Evolutionary conservation across 331 rosid genomes (phyloP), one percentile per base, ranked within the genome.

Genomic region (Malus hybrid): DNA sequence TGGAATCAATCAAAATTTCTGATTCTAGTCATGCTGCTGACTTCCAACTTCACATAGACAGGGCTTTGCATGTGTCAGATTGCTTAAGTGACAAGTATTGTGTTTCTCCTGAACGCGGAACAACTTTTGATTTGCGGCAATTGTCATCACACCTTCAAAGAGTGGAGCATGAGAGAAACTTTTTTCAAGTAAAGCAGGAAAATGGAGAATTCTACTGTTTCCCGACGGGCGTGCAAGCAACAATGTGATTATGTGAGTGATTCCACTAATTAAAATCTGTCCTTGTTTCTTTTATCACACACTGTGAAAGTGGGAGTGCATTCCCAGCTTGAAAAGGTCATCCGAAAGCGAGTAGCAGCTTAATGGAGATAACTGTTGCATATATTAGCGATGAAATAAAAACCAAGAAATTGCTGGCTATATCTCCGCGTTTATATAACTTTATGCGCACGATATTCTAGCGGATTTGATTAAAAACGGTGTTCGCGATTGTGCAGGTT

Each of bases 91-190:
- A 71, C 71, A 83, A 86, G 77, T 81, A 70, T 70, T 14, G 69
- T 65, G 52, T 67, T 60, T 66, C 87, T 31, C 69, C 77, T 4
- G 88, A 89, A 79, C 56, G 67, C 70, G 93, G 86, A 71, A 56
- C 83, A 6, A 85, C 86, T 2, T 88, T 90, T 73, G 85, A 92
- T 76, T 74, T 90, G 76, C 84, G 84, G 70, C 96, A 92, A 34
- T 71, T 92, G 80, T 90, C 97, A 61, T 86, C 93, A 31, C 89
- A 92, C 80, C 95, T 92, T 76, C 87, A 82, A 68, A 86, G 96
- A 79, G 97, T 92, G 77, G 92, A 92, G 84, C 87, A 80, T 52
- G 92, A 88, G 76, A 85, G 88, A 80, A 79, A 80, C 65, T 75
- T 84, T 74, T 69, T 78, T 69, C 82, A 81, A 81, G 83, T 86